Evolutionary conservation across 306 rosid species (phyloP), one percentile per base, ranked within the genome.

Genomic region (Comarum palustre): DNA sequence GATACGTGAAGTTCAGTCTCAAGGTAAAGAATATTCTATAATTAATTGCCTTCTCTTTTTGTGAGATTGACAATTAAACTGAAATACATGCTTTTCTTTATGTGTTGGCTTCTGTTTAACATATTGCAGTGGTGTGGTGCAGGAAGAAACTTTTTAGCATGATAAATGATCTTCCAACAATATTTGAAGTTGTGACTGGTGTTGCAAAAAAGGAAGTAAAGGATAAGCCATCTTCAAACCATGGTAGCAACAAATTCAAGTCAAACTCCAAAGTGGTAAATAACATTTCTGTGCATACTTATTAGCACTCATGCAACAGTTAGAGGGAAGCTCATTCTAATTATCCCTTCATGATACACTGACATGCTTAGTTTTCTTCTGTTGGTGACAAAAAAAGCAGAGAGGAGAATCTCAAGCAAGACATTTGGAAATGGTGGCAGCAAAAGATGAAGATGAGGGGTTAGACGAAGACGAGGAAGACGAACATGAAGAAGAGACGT

Each of bases 401-500:
- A 84, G 85, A 24, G 83, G 73, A 8, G 96, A 90, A 76, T 24
- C 90, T 54, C 87, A 80, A 60, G 84, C 27, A 57, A 90, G 81
- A 70, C 82, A 80, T 69, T 14, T 85, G 31, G 87, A 80, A 77
- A 57, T 82, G 24, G 25, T 79, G 68, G 82, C 45, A 63, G 51
- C 84, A 29, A 87, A 86, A 74, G 92, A 87, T 0, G 96, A 90
- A 70, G 92, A 86, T 6, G 96, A 90, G 68, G 92, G 80, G 15
- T 71, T 78, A 85, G 94, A 85, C 0, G 95, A 88, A 75, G 86
- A 84, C 74, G 98, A 88, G 0, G 98, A 90, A 5, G 98, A 92
- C 43, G 98, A 92, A 72, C 95, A 89, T 17, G 98, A 92, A 19
- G 96, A 92, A 19, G 96, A 92, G 69, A 90, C 96, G 66, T 92